Base-by-base conservation (phyloP, 1,284 basidiomycete species). In the Rhizoctonia solani region DNA sequence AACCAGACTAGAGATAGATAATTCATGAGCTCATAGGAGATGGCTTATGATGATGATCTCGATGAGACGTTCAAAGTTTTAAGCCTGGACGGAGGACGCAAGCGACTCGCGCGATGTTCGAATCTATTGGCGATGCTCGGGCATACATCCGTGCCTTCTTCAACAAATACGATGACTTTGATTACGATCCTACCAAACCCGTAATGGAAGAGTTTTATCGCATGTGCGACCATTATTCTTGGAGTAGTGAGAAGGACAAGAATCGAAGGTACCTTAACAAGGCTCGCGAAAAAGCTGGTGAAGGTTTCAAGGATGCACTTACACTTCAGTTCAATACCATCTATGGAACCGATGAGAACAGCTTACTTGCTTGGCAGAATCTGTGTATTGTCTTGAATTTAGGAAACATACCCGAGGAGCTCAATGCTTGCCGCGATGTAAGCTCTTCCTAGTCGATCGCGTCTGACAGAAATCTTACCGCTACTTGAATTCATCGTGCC, bases 161-260 rank as follows among this genome's bases (percentile, higher is more conserved):
- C 16, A 16, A 16, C 37, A 39, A 39, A 16, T 39, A 39, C 37
- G 9, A 8, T 16, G 37, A 39, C 9, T 76, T 75, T 67, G 14
- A 41, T 21, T 74, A 74, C 42, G 68, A 76, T 55, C 66, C 47
- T 5, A 23, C 19, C 19, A 50, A 50, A 25, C 47, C 47, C 19
- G 21, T 23, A 14, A 19, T 50, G 19, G 47, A 50, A 6, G 47
- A 50, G 14, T 50, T 50, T 27, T 25, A 23, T 27, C 47, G 47
- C 14, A 50, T 50, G 47, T 50, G 6, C 13, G 2, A 4, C 19
- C 5, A 4, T 9, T 23, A 23, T n/a, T n/a, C 14, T 50, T n/a
- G 47, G 47, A 23, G 19, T 25, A 4, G 47, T 39, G 9, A 8
- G 37, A 39, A 16, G 37, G 16, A 16, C 37, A 8, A 16, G 37